Conservation (phyloP, 2,329 filamentous ascomycete species). For the Talaromyces atroroseus region DNA sequence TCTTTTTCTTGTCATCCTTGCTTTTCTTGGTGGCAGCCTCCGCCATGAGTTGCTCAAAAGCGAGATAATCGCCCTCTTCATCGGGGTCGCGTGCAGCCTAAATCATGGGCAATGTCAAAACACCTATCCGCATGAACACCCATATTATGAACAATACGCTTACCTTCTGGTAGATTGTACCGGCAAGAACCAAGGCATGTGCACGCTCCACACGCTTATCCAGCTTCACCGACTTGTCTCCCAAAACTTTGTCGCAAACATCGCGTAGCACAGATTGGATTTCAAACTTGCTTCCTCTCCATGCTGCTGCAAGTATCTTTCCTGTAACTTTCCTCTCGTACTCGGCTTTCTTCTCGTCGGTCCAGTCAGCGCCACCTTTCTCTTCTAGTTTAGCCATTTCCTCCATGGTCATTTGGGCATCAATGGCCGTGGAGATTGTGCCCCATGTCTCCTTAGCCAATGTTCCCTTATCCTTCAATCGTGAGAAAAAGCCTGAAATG, state of each 20-base stretch:
- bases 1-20: conserved; percentile 67
- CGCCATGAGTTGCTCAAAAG: conserved; percentile 95
- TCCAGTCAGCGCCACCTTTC: conserved; percentile 94
- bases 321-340: conserved; percentile 94
- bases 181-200: conserved; percentile 80
- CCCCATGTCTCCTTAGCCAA: conserved; percentile 98
- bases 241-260: conserved; percentile 83
- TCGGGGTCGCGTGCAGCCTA: conserved; percentile 85
- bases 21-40: conserved; percentile 96
- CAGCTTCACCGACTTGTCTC: conserved; percentile 70
- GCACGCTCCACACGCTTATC: conserved; percentile 86
- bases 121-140: conserved; percentile 7
- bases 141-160: not conserved
- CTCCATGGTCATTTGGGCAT: conserved; percentile 97
- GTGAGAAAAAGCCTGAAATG: conserved; percentile 88
- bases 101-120: conserved; percentile 5
- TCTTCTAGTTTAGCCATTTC: conserved; percentile 97
- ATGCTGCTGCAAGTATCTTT: conserved; percentile 95
- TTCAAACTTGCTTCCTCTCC: conserved; percentile 95
- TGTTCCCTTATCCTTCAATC: conserved; percentile 92
- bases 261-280: conserved; percentile 94
- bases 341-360: conserved; percentile 91
- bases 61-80: conserved; percentile 97
- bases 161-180: conserved; percentile 85
- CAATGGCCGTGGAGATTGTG: conserved; percentile 91